phyloP scores from a whole-genome alignment of 129 eudicot species.

The Saposhnikovia divaricata region DNA sequence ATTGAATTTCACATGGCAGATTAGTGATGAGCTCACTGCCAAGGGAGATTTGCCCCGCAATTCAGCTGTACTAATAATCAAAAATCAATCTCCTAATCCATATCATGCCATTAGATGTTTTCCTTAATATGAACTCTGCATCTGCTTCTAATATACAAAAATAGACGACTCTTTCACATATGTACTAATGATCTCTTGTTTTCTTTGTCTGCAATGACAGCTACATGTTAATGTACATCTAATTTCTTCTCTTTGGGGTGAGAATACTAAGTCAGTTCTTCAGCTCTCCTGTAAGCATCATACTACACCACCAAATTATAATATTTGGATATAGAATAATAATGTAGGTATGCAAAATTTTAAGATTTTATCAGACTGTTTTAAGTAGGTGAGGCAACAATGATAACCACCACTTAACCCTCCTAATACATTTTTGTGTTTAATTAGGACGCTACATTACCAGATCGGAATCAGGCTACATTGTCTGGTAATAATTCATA shows the following conservation, averaged over 20 bases:
- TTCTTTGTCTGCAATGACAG: neutral
- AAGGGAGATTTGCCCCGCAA: conserved; percentile 29
- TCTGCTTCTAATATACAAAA: neutral
- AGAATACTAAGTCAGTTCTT: neutral
- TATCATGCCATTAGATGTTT: neutral
- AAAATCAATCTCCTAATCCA: neutral
- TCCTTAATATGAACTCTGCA: neutral
- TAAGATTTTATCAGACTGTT: too few relatives aligned
- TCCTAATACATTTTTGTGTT: too few relatives aligned
- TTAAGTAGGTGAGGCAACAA: too few relatives aligned
- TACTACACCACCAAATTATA: neutral
- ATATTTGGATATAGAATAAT: too few relatives aligned
- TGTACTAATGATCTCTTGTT: neutral
- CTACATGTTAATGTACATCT: neutral
- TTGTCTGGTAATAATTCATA: too few relatives aligned
- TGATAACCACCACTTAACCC: too few relatives aligned
- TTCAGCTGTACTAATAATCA: conserved; percentile 15
- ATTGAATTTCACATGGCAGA: neutral
- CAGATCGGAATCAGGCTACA: too few relatives aligned
- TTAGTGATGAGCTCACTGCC: conserved; percentile 11
- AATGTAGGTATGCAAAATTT: too few relatives aligned
- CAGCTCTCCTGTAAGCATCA: neutral
- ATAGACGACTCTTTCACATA: neutral
- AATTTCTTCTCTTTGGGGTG: neutral
- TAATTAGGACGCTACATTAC: too few relatives aligned